Evolutionary conservation across 257 asterid genomes (phyloP).

Genomic region (Solanum sitiens): DNA sequence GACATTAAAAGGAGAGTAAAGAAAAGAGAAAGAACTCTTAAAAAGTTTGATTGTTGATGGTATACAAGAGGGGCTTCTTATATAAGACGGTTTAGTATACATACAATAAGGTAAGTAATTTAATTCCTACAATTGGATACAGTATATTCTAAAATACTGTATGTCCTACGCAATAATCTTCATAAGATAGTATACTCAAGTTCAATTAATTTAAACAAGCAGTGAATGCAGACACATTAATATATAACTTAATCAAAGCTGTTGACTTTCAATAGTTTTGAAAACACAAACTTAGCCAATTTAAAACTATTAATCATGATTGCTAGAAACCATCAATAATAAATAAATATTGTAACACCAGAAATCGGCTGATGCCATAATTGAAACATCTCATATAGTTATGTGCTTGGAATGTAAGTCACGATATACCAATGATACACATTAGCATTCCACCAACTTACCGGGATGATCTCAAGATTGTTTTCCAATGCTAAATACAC

Average conservation of each 20-base stretch:
- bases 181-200: not conserved
- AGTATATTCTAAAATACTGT: not conserved
- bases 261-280: not conserved
- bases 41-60: not conserved
- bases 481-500: constrained; percentile 96
- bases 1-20: not conserved
- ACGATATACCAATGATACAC: not conserved
- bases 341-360: not conserved
- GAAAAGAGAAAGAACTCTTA: not conserved
- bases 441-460: constrained; percentile 20
- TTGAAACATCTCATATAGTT: not conserved
- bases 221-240: not conserved
- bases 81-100: not conserved
- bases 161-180: not conserved
- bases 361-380: not conserved
- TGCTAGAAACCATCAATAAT: not conserved
- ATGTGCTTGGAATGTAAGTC: not conserved
- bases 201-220: not conserved
- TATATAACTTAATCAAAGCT: not conserved
- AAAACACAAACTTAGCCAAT: not conserved
- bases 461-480: constrained; percentile 98
- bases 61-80: not conserved
- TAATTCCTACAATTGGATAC: not conserved
- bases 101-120: not conserved
- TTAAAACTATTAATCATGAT: not conserved